A percentile compares a stretch with the other conserved stretches of the same genome.
phyloP scores from a whole-genome alignment of 2,329 filamentous ascomycete species.

The Madurella mycetomatis region DNA sequence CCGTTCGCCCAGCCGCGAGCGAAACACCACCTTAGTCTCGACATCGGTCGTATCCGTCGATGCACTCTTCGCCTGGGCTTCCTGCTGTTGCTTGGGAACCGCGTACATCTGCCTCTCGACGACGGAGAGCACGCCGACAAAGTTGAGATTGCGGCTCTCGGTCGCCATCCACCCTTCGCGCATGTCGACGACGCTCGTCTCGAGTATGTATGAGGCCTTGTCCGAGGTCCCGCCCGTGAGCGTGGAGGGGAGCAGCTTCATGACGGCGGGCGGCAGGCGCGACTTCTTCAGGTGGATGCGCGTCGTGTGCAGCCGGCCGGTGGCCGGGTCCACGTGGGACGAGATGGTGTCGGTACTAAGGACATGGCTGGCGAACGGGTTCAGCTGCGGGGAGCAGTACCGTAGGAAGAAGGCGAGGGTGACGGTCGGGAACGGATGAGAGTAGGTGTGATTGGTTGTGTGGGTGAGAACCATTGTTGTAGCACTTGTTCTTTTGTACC shows the following conservation, averaged over 20 bases:
- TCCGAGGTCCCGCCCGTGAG: constrained; percentile 61
- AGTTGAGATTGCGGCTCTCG: constrained; percentile 77
- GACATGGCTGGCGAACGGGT: constrained; percentile 78
- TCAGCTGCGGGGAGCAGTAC: constrained; percentile 66
- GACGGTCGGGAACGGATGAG: constrained; percentile 78
- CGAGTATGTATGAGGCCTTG: constrained; percentile 75
- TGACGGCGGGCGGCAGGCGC: constrained; percentile 67
- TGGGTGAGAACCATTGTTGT: constrained; percentile 58
- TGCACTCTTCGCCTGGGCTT: background rate
- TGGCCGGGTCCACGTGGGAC: constrained; percentile 65
- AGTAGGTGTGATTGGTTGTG: constrained; percentile 66
- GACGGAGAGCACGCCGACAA: constrained; percentile 73
- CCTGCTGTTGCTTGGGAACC: constrained; percentile 24
- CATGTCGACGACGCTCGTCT: constrained; percentile 74
- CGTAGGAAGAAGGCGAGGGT: constrained; percentile 86
- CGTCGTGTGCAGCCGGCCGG: constrained; percentile 70
- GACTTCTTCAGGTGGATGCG: constrained; percentile 80
- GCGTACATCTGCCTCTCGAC: constrained; percentile 71
- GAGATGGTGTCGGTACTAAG: constrained; percentile 79
- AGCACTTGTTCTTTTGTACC: constrained; percentile 12
- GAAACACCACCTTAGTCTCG: constrained; percentile 68
- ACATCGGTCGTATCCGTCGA: constrained; percentile 55
- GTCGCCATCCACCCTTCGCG: constrained; percentile 79
- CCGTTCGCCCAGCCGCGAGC: constrained; percentile 66
- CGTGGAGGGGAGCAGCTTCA: constrained; percentile 69